Conservation (phyloP, 805 yeast species). For the Vanderwaltozyma yarrowii region DNA sequence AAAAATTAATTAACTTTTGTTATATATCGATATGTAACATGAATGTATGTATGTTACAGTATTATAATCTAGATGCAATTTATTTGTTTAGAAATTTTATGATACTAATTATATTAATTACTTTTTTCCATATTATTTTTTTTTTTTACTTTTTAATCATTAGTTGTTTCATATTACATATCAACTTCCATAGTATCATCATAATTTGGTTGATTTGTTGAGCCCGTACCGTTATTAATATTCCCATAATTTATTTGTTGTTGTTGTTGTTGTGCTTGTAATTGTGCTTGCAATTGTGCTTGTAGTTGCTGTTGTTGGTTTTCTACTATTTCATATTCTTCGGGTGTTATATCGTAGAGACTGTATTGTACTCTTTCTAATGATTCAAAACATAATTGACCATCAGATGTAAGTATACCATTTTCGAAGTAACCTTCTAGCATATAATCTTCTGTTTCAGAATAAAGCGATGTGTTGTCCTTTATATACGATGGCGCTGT, state of each 20-base stretch:
- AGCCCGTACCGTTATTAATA: neutral
- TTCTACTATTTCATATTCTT: slow-evolving; percentile 13
- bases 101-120: too few relatives aligned
- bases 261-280: too few relatives aligned
- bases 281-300: too few relatives aligned
- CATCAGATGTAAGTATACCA: neutral
- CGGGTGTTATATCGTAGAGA: slow-evolving; percentile 17
- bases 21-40: too few relatives aligned
- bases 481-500: neutral
- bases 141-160: too few relatives aligned
- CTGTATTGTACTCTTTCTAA: slow-evolving; percentile 11
- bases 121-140: too few relatives aligned
- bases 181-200: neutral
- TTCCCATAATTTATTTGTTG: neutral
- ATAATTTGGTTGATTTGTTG: neutral
- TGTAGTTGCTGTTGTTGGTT: too few relatives aligned
- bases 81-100: too few relatives aligned
- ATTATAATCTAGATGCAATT: too few relatives aligned
- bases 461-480: slow-evolving; percentile 5
- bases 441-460: slow-evolving; percentile 25
- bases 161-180: neutral
- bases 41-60: too few relatives aligned
- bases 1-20: too few relatives aligned
- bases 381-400: neutral
- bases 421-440: slow-evolving; percentile 12